Base-by-base conservation (phyloP, 495 filamentous ascomycete genomes). In the Antarctomyces pellizariae region DNA sequence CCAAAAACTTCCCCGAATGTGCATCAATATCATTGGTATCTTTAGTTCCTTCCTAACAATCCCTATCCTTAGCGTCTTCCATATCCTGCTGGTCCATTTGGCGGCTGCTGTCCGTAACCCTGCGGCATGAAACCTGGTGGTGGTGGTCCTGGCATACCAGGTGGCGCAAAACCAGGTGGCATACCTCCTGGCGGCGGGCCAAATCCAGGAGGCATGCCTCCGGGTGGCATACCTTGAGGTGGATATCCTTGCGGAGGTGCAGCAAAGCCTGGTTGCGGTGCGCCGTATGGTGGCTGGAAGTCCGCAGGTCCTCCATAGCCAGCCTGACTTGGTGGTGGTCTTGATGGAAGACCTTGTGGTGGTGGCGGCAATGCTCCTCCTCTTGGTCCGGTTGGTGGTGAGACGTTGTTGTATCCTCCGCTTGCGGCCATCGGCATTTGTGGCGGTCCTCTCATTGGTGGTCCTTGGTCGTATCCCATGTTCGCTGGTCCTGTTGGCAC, bases 281-380 rank as follows among this genome's bases (percentile, higher is more conserved):
- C n/a, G n/a, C n/a, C n/a, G n/a, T n/a, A n/a, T 41, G 62, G 49
- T 39, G 63, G 60, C 16, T 56, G 50, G 44, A 76, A 80, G 19
- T 67, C 59, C 35, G 72, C 67, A 5, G 77, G 76, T 6, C 74
- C 73, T 9, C 74, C 72, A 39, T 78, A 86, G 5, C 73, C 73
- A 29, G 53, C 69, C 36, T 80, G 71, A 19, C 69, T 75, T 2
- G 71, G 76, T 2, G 78, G 77, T 1, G 80, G 77, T 16, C 78
- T 59, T 13, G 75, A 72, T 11, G 77, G 80, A 8, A 83, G 48
- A 13, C 77, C 75, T 3, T 72, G 70, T 1, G 77, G 80, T 1
- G 79, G 71, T 13, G 73, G 57, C 2, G 52, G 64, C 12, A 57
- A 38, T 2, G 38, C 23, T 21, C 45, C 38, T 33, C 22, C 28